A percentile compares a stretch with the other conserved stretches of the same genome.
Conservation (phyloP, 2,329 filamentous ascomycete genomes). For the Chalaropsis thielavioides region DNA sequence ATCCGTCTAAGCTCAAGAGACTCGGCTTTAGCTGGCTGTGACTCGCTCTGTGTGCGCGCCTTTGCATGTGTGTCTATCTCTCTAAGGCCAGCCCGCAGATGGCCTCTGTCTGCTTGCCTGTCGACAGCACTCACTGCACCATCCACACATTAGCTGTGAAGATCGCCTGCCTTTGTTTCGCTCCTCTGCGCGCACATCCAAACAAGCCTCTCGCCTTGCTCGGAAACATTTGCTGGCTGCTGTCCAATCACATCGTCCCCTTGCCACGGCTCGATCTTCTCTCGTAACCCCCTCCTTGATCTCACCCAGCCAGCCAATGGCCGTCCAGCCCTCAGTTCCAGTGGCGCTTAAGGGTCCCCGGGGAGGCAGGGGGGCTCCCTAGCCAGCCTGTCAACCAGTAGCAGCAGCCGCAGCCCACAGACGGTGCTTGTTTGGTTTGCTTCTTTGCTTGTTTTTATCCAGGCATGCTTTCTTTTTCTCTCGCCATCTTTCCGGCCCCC, state of each 20-base stretch:
- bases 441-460: neutral
- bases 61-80: neutral
- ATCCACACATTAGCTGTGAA: too few relatives aligned
- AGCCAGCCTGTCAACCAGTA: neutral
- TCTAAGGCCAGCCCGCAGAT: too few relatives aligned
- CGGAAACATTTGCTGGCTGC: neutral
- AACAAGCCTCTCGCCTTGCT: neutral
- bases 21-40: neutral
- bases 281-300: neutral
- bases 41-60: neutral
- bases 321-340: neutral
- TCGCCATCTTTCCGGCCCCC: neutral
- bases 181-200: neutral
- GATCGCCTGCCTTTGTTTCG: neutral
- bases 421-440: neutral
- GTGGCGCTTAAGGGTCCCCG: neutral
- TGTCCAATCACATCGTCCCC: neutral
- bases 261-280: neutral
- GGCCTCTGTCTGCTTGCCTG: too few relatives aligned
- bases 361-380: neutral
- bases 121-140: too few relatives aligned
- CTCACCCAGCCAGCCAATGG: neutral
- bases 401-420: neutral
- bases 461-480: neutral
- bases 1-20: neutral